phyloP scores from a whole-genome alignment of 169 alveolate genomes.

The Plasmodium vivax region DNA sequence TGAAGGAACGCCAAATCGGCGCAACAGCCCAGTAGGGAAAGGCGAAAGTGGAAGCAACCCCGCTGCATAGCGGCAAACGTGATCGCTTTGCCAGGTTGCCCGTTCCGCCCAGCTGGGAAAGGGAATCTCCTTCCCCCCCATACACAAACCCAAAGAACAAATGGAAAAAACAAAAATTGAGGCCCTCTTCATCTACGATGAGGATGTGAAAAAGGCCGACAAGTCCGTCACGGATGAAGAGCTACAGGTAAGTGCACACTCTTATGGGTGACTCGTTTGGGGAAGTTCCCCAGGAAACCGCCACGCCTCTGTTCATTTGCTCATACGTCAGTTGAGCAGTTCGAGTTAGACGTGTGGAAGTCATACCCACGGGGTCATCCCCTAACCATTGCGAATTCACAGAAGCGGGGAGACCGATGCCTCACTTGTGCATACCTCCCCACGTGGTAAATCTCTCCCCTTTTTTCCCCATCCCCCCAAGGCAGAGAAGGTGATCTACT shows the following conservation, averaged over 20 bases:
- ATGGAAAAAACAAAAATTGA: conserved; percentile 60
- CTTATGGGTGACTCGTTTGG: background rate
- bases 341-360: background rate
- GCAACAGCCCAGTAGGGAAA: background rate
- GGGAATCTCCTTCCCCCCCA: background rate
- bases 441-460: background rate
- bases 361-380: background rate
- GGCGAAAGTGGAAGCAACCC: background rate
- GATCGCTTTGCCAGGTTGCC: background rate
- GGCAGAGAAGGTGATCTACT: conserved; percentile 65
- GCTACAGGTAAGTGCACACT: conserved; percentile 18
- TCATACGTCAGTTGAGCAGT: background rate
- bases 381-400: background rate
- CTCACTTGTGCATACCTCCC: background rate
- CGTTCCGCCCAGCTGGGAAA: background rate
- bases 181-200: conserved; percentile 60
- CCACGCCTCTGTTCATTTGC: background rate
- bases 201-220: conserved; percentile 37
- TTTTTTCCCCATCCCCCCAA: background rate
- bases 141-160: background rate
- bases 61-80: background rate
- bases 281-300: background rate
- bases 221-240: conserved; percentile 58
- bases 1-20: background rate
- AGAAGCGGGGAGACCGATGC: background rate